A percentile compares a stretch with the other conserved stretches of the same genome.
Conservation (phyloP, 805 yeast genomes). For the Teunomyces tritomae region DNA sequence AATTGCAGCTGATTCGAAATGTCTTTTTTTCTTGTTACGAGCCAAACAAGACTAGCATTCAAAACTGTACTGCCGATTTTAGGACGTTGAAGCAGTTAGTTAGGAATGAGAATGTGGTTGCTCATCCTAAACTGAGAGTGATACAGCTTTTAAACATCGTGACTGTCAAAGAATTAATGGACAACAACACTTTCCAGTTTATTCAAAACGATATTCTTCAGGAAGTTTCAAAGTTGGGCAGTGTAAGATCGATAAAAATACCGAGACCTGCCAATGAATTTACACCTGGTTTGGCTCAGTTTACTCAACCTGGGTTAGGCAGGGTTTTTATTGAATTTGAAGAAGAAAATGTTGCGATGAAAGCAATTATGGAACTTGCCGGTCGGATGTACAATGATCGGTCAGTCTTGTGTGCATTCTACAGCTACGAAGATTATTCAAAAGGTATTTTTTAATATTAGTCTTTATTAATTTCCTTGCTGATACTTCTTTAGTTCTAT, state of each 20-base stretch:
- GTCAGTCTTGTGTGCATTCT: constrained; percentile 61
- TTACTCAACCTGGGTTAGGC: constrained; percentile 60
- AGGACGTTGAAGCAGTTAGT: constrained; percentile 38
- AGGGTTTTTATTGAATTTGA: constrained; percentile 68
- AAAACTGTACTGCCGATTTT: constrained; percentile 35
- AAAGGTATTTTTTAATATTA: constrained; percentile 22
- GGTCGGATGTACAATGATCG: constrained; percentile 71
- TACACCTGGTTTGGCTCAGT: constrained; percentile 39
- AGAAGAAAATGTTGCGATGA: constrained; percentile 46
- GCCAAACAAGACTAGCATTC: constrained; percentile 31
- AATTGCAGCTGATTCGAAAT: constrained; percentile 15
- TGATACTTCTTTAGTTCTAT: constrained; percentile 24
- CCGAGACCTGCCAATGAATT: constrained; percentile 58
- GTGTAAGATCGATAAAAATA: constrained; percentile 51
- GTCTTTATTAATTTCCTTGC: not conserved
- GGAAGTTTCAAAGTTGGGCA: constrained; percentile 52
- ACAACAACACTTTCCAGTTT: constrained; percentile 46
- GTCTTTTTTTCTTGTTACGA: constrained; percentile 35
- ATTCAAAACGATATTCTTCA: constrained; percentile 50
- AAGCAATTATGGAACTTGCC: constrained; percentile 57
- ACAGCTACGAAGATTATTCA: constrained; percentile 58
- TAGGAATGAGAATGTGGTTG: constrained; percentile 32
- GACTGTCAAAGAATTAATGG: constrained; percentile 60
- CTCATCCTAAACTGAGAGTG: constrained; percentile 48
- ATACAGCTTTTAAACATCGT: constrained; percentile 66